phyloP scores from a whole-genome alignment of 192 early-diverging fungal species.

The Allomyces arbusculus region DNA sequence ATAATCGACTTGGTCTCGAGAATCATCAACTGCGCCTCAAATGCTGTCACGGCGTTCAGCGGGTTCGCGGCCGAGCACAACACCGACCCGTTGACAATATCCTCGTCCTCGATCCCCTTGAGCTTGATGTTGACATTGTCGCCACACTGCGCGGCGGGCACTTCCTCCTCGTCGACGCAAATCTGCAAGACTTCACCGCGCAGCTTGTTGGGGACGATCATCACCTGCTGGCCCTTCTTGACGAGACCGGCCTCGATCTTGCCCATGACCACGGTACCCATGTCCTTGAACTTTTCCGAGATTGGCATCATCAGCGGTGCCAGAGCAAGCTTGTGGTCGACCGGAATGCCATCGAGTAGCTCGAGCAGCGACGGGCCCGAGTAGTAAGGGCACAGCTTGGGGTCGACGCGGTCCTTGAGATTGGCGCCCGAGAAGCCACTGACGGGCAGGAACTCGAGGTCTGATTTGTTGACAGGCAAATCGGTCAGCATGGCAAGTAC shows the following conservation, averaged over 20 bases:
- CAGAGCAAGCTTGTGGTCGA: constrained; percentile 59
- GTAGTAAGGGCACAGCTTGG: constrained; percentile 46
- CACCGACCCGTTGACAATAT: constrained; percentile 69
- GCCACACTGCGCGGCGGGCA: constrained; percentile 50
- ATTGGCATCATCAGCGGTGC: constrained; percentile 87
- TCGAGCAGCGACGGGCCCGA: constrained; percentile 75
- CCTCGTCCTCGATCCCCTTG: constrained; percentile 83
- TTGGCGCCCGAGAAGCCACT: constrained; percentile 95
- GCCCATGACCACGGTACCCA: constrained; percentile 88
- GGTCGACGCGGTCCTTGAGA: constrained; percentile 62
- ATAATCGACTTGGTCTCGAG: constrained; percentile 91
- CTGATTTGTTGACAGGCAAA: constrained; percentile 19
- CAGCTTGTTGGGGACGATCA: constrained; percentile 89
- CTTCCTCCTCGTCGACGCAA: constrained; percentile 68
- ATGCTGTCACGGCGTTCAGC: constrained; percentile 51
- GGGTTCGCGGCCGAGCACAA: constrained; percentile 58
- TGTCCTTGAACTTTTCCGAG: constrained; percentile 91
- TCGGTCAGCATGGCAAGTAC: no score
- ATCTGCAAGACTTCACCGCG: constrained; percentile 58
- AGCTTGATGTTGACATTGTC: constrained; percentile 87
- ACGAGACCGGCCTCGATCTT: constrained; percentile 90
- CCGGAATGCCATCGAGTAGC: constrained; percentile 59
- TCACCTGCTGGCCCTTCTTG: constrained; percentile 62
- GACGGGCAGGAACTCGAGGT: constrained; percentile 76
- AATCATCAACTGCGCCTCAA: constrained; percentile 75